Conservation (phyloP, 2,329 filamentous ascomycete species). For the Teratosphaeria epicoccoides region DNA sequence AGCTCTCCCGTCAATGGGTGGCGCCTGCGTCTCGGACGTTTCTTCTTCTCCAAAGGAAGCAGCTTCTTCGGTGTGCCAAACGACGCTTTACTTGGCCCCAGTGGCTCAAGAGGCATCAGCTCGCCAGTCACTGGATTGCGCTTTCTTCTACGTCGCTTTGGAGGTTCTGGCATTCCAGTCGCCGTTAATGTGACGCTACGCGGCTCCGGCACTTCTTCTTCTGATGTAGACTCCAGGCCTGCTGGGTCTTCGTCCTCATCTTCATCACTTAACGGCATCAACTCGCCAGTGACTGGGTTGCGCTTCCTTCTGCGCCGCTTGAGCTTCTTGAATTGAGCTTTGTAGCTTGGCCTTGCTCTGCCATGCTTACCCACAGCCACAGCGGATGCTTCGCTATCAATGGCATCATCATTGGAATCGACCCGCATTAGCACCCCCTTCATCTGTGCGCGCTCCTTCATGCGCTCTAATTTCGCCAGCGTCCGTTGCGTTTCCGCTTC, state of each 20-base stretch:
- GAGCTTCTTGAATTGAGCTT: conserved; percentile 14
- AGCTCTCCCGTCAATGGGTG: conserved; percentile 23
- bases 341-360: conserved; percentile 24
- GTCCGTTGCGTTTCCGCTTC: conserved; percentile 10
- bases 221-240: conserved; percentile 4
- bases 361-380: conserved; percentile 14
- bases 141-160: conserved; percentile 16
- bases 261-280: conserved; percentile 21
- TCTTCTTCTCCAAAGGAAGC: conserved; percentile 5
- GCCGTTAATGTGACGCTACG: not conserved
- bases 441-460: conserved; percentile 4
- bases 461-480: conserved; percentile 1
- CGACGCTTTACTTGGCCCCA: not conserved
- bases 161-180: not conserved
- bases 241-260: conserved; percentile 9
- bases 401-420: not conserved
- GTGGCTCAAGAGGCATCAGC: conserved; percentile 12
- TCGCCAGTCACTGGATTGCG: conserved; percentile 22
- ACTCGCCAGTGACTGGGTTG: conserved; percentile 18
- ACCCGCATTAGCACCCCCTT: conserved; percentile 1
- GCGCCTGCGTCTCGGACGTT: conserved; percentile 17
- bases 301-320: conserved; percentile 18
- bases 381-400: not conserved
- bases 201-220: conserved; percentile 3
- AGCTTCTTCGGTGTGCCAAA: not conserved